phyloP scores from a whole-genome alignment of 2,329 filamentous ascomycete genomes.

The Aspergillus fumigatiaffinis region DNA sequence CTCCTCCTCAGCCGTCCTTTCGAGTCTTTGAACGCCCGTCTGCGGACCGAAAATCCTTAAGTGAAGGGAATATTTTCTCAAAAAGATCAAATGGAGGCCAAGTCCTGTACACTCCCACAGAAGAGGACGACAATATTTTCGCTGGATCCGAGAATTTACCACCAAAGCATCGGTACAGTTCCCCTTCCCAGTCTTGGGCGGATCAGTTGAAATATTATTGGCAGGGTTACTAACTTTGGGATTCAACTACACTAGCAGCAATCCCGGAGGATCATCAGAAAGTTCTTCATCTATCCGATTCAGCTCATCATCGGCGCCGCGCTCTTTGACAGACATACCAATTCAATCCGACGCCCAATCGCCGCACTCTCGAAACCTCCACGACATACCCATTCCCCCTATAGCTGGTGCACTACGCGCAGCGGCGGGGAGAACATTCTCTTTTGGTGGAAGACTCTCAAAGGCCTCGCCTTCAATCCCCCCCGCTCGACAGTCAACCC shows the following conservation, averaged over 20 bases:
- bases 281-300: slow-evolving; percentile 49
- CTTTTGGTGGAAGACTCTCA: slow-evolving; percentile 46
- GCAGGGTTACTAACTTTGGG: slow-evolving; percentile 12
- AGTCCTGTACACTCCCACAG: slow-evolving; percentile 32
- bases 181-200: slow-evolving; percentile 8
- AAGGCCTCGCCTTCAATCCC: slow-evolving; percentile 24
- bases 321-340: slow-evolving; percentile 50
- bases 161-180: slow-evolving; percentile 36
- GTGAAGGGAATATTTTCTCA: slow-evolving; percentile 34
- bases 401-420: slow-evolving; percentile 42
- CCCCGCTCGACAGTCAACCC: slow-evolving; percentile 20
- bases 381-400: slow-evolving; percentile 41
- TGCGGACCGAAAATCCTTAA: slow-evolving; percentile 41
- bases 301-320: slow-evolving; percentile 54
- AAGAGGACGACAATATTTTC: slow-evolving; percentile 40
- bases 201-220: not conserved
- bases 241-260: slow-evolving; percentile 42
- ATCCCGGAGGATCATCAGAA: slow-evolving; percentile 43
- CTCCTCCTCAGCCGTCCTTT: slow-evolving; percentile 46
- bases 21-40: slow-evolving; percentile 51
- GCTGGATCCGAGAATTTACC: slow-evolving; percentile 29
- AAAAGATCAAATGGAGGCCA: slow-evolving; percentile 33
- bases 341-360: slow-evolving; percentile 37
- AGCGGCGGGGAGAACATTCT: slow-evolving; percentile 51
- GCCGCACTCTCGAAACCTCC: slow-evolving; percentile 35